Conservation (phyloP, 2,329 filamentous ascomycete species). For the Fusarium pininemorale region DNA sequence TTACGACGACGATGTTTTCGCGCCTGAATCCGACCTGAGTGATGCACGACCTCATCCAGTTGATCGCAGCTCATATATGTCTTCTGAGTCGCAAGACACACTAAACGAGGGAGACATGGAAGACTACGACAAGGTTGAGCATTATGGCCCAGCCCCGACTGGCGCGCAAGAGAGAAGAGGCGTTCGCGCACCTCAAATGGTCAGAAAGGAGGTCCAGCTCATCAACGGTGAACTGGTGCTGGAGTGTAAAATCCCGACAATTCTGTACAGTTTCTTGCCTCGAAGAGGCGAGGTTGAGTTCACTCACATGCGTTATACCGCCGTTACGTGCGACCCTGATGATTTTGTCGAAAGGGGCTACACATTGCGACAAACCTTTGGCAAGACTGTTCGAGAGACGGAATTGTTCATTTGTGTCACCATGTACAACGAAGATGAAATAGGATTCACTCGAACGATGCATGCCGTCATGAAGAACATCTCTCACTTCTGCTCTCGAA, state of each 20-base stretch:
- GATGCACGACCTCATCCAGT: conserved; percentile 61
- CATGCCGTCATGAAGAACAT: conserved; percentile 99
- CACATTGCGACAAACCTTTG: conserved; percentile 91
- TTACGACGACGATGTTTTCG: conserved; percentile 78
- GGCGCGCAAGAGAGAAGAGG: conserved; percentile 89
- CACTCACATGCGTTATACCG: conserved; percentile 98
- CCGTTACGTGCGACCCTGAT: conserved; percentile 97
- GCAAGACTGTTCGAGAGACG: conserved; percentile 83
- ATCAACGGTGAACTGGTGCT: conserved; percentile 98
- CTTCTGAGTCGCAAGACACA: conserved; percentile 60
- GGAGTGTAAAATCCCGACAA: conserved; percentile 99
- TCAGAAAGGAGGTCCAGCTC: conserved; percentile 91
- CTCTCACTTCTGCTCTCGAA: conserved; percentile 91
- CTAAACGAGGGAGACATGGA: conserved; percentile 56
- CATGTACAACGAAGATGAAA: conserved; percentile 99
- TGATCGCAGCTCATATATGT: conserved; percentile 66
- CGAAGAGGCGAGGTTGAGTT: conserved; percentile 94
- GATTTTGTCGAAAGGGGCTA: conserved; percentile 91
- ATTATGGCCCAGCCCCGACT: conserved; percentile 88
- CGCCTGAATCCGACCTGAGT: conserved; percentile 64
- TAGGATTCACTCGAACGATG: conserved; percentile 97
- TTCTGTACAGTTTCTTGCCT: conserved; percentile 95
- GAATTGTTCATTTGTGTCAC: conserved; percentile 97
- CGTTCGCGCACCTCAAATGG: conserved; percentile 85
- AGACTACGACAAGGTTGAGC: conserved; percentile 70